A percentile compares a stretch with the other conserved stretches of the same genome.
Evolutionary conservation across 345 rosid genomes (phyloP).

Genomic region (Acer saccharum): DNA sequence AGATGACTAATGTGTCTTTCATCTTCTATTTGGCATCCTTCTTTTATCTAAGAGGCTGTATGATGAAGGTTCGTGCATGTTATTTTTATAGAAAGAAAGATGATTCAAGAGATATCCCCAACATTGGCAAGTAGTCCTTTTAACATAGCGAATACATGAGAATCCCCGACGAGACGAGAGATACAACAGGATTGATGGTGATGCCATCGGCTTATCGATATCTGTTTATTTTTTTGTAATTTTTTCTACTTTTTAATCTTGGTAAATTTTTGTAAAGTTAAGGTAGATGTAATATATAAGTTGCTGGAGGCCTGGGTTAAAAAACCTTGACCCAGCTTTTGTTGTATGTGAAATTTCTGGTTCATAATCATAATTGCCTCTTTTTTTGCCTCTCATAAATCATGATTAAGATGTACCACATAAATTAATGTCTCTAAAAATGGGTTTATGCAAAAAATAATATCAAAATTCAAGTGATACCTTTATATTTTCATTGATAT

Average conservation of each 20-base stretch:
- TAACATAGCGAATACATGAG: background rate
- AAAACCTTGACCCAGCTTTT: constrained; percentile 27
- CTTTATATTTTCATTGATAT: no score
- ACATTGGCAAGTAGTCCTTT: constrained; percentile 13
- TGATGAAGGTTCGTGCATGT: background rate
- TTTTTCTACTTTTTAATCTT: background rate
- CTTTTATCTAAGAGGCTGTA: constrained; percentile 17
- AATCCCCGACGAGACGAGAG: constrained; percentile 8
- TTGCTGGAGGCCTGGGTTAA: constrained; percentile 27
- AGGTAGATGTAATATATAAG: constrained; percentile 28
- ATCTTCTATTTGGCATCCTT: constrained; percentile 18
- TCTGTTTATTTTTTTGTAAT: background rate
- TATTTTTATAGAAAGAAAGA: constrained; percentile 9
- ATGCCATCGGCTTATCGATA: background rate
- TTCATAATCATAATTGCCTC: background rate
- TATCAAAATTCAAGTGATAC: no score
- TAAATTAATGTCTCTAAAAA: no score
- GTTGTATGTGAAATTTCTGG: constrained; percentile 18
- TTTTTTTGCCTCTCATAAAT: no score
- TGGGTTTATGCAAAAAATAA: no score
- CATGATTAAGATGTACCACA: no score
- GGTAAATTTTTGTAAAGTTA: constrained; percentile 38
- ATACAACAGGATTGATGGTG: background rate
- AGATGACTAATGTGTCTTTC: constrained; percentile 13
- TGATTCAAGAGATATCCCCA: constrained; percentile 3